Evolutionary conservation across 129 eudicot genomes (phyloP).

Genomic region (Glebionis coronaria): DNA sequence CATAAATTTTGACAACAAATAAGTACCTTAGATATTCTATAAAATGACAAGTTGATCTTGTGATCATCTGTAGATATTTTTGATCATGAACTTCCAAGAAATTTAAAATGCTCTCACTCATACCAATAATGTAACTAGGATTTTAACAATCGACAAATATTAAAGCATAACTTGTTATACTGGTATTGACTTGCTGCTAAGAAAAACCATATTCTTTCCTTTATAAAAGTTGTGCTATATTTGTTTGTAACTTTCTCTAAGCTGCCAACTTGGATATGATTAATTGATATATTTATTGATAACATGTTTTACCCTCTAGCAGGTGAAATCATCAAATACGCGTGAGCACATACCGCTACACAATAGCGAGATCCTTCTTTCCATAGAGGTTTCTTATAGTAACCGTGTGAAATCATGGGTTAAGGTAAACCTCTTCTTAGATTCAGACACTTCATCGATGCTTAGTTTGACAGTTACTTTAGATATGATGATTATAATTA

Average conservation of each 20-base stretch:
- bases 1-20: too few relatives aligned
- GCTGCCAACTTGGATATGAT: slow-evolving; percentile 3
- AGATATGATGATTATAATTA: background rate
- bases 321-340: slow-evolving; percentile 44
- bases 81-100: too few relatives aligned
- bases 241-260: background rate
- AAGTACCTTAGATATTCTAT: too few relatives aligned
- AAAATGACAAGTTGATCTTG: too few relatives aligned
- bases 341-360: slow-evolving; percentile 48
- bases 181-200: too few relatives aligned
- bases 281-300: background rate
- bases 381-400: slow-evolving; percentile 69
- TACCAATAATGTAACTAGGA: too few relatives aligned
- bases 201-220: too few relatives aligned
- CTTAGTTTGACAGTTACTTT: background rate
- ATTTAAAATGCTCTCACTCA: too few relatives aligned
- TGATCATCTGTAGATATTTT: too few relatives aligned
- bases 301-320: slow-evolving; percentile 29
- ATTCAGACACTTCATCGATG: background rate
- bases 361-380: slow-evolving; percentile 59
- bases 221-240: too few relatives aligned
- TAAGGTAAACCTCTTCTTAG: slow-evolving; percentile 41
- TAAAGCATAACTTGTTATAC: too few relatives aligned
- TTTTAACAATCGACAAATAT: too few relatives aligned
- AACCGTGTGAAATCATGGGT: slow-evolving; percentile 29